Base-by-base conservation (phyloP, 2,329 filamentous ascomycete genomes). In the Pyricularia pennisetigena region DNA sequence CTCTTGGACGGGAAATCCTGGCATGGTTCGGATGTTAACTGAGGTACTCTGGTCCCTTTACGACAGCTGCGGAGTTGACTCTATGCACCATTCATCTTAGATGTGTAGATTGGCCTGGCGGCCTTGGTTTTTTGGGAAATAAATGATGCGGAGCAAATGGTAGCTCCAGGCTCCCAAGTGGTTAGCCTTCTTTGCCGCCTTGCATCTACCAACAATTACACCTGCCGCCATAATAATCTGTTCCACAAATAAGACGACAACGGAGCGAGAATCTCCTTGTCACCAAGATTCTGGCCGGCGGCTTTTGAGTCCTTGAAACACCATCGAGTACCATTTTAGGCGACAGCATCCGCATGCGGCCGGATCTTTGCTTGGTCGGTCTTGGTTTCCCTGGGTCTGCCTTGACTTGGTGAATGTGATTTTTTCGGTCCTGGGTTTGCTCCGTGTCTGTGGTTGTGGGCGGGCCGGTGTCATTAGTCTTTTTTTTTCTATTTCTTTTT, bases 401-500 rank as follows among this genome's bases (percentile, higher is more conserved):
- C 41, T 54, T 9, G 41, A 8, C 41, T 54, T 9, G 16, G 41
- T 20, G 41, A n/a, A 54, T 54, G 16, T n/a, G 41, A n/a, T 8
- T 2, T 5, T 3, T 54, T 35, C 12, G 20, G 41, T 20, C n/a
- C 16, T 54, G n/a, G 4, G 16, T 54, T 54, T 54, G 41, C 41
- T 54, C 79, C 64, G 76, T 82, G 3, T n/a, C 54, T 12, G 54
- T 59, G 3, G 23, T 59, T 59, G 23, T n/a, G 20, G 54, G 54
- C 14, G 54, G 54, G 20, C 20, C 54, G 7, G 23, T 59, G 54
- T 59, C 54, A n/a, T 59, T 3, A 59, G 9, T 59, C 7, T 41
- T 8, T 3, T 59, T 9, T 24, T 59, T 59, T 12, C 12, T 3
- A 3, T 35, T 35, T 3, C 5, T 35, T 16, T 35, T 4, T 16